Conservation (phyloP, 2,329 filamentous ascomycete genomes). For the Penicillium olsonii region DNA sequence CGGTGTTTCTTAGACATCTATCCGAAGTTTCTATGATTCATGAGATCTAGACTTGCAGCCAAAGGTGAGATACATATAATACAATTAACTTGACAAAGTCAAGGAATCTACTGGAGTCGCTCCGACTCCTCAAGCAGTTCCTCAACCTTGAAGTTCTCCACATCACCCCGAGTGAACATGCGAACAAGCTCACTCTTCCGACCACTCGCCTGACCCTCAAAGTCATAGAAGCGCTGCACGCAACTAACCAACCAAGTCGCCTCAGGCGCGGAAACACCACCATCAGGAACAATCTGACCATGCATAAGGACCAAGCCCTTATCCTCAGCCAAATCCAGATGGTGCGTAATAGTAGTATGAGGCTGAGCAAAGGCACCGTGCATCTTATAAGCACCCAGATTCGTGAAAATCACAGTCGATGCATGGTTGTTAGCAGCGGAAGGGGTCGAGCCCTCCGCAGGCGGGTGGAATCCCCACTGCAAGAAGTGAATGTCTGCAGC, state of each 20-base stretch:
- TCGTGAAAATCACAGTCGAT: constrained; percentile 85
- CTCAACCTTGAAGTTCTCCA: constrained; percentile 73
- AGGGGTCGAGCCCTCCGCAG: constrained; percentile 37
- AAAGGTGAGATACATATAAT: constrained; percentile 4
- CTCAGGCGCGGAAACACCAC: constrained; percentile 75
- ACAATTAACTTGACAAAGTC: background rate
- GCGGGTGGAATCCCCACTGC: constrained; percentile 88
- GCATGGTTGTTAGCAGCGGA: constrained; percentile 56
- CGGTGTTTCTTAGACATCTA: no score
- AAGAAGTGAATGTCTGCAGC: constrained; percentile 89
- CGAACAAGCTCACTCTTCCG: constrained; percentile 72
- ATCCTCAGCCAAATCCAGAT: constrained; percentile 73
- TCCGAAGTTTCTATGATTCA: no score
- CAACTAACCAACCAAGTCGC: constrained; percentile 91
- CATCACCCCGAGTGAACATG: constrained; percentile 79
- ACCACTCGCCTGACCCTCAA: constrained; percentile 58
- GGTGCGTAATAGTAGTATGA: constrained; percentile 92
- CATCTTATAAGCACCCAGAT: constrained; percentile 88
- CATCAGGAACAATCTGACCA: constrained; percentile 73
- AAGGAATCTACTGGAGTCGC: constrained; percentile 46
- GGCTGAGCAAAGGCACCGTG: constrained; percentile 86
- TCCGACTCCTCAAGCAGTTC: constrained; percentile 86
- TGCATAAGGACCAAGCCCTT: constrained; percentile 85
- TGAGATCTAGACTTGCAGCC: background rate
- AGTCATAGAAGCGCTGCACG: constrained; percentile 85